Evolutionary conservation across 495 filamentous ascomycete species (phyloP), one percentile per base, ranked within the genome.

Genomic region (Annulohypoxylon moriforme): DNA sequence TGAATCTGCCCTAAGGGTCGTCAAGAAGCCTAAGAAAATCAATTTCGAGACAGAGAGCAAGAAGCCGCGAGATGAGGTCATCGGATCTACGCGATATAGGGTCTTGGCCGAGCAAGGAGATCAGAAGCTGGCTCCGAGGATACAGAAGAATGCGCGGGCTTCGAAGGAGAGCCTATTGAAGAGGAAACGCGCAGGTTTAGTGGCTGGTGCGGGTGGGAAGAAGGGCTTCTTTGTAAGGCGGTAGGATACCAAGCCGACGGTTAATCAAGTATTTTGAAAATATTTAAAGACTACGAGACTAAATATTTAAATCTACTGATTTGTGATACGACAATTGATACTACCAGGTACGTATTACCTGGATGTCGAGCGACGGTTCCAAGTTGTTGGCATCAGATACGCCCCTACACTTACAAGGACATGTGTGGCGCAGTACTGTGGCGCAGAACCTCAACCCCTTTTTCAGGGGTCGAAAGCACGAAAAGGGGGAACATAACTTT

Each of bases 31-130:
- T 18, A 81, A 81, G 72, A 80, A 79, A 58, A 78, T 75, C 63
- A 84, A 75, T 40, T 72, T 82, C 13, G 75, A 58, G 4, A 24
- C 27, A 14, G n/a, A 55, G 55, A 16, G 71, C 57, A 78, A 75
- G 63, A 59, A 36, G 11, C 73, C 78, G 16, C 75, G 75, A 60
- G 84, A 85, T 57, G 71, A 75, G 49, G 64, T 74, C 49, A 69
- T 82, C 10, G 83, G 81, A 2, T 73, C 80, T 4, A 83, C 83
- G 8, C 76, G 81, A 57, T 85, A 82, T 53, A 65, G 83, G 31
- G 81, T 85, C 5, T 64, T 82, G 40, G 68, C 65, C 14, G 70
- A 76, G 16, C 61, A 69, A 10, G 71, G 68, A 7, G 77, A 82
- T 62, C 57, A 38, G 33, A 74, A 65, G 16, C 70, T 85, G 40